Base-by-base conservation (phyloP, 805 yeast genomes). In the Saccharomycopsis guyanensis region DNA sequence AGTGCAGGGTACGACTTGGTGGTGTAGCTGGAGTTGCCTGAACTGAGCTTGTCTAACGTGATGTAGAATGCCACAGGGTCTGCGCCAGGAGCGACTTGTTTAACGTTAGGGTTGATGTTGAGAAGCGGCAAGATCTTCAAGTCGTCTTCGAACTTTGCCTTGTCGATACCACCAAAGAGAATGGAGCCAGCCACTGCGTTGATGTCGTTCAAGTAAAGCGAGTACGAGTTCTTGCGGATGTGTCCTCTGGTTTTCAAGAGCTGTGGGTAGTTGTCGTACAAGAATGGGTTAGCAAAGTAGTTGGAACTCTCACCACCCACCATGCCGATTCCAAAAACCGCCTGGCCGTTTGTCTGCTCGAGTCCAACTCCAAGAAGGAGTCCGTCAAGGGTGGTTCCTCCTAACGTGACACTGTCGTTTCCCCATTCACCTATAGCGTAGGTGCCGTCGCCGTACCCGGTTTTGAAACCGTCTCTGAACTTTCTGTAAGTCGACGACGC, bases 271-370 rank as follows among this genome's bases (percentile, higher is more conserved):
- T 86, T 86, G 46, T 74, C 70, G 61, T 86, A 86, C 19, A 62
- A 61, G 53, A 71, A 72, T 10, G 59, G 50, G 2, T 47, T 82
- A 3, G 45, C 43, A 7, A 42, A 31, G 27, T 47, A 18, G 3
- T 63, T 59, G 12, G 71, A 57, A 2, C 75, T 68, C 61, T 88
- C 95, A 47, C 82, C 69, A 12, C 78, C 83, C 7, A 75, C 64
- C 43, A 82, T 67, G 7, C 93, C 91, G 51, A 85, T 77, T 22
- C 89, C 88, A 33, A 85, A 61, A 18, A 86, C 89, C 45, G 94
- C 91, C 18, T 47, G 46, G 12, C 51, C 50, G 10, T 46, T 40
- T 36, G 34, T 45, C n/a, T 42, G 41, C 10, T 20, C 15, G 13
- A 32, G 40, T 13, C 45, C 50, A 16, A 41, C 40, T 19, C 50